Evolutionary conservation across 345 rosid genomes (phyloP), one percentile per base, ranked within the genome.

Genomic region (Melaleuca quinquenervia): DNA sequence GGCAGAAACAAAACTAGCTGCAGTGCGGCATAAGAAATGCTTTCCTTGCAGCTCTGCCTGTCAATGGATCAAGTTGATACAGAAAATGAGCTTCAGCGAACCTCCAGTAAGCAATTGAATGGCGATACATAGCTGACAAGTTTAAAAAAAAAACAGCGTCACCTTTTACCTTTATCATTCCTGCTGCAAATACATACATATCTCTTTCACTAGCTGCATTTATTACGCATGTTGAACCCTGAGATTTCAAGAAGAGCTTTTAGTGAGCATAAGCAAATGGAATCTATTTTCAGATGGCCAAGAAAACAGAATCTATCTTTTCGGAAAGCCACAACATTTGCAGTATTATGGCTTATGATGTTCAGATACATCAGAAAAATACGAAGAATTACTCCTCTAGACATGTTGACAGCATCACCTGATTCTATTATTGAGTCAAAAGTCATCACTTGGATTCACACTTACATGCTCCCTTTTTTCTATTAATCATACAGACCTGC

Each of bases 1-100:
- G n/a, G 98, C 91, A 87, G 99, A 97, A 85, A 97, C 98, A 91
- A 97, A 95, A 91, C 98, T 97, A 82, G 98, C 98, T 64, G 98
- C 99, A 21, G 98, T 92, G 54, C 99, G 98, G 90, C 99, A 97
- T 84, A 97, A 90, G 91, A 97, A 97, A 85, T 95, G 90, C 89
- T 91, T 97, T 52, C 98, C 98, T 89, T 91, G 96, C 86, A 93
- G 87, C 86, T 97, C 99, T 52, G 98, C 99, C 99, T 97, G 96
- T 89, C 89, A 76, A 32, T 54, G 48, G 82, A 85, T 52, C 84
- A 50, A 21, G 54, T 78, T 48, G 78, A 70, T 18, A 70, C 18
- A 32, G 24, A 70, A 70, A 70, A 70, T 70, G 48, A 70, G 78
- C 78, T 70, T 70, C 13, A 32, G 18, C 78, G 18, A 32, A 70